Percentiles rank a stretch among this genome's conserved stretches.
These are phyloP conservation scores for Rhazya stricta DNA, from an alignment of 257 asterid species.

Conservation along the genomic window DNA sequence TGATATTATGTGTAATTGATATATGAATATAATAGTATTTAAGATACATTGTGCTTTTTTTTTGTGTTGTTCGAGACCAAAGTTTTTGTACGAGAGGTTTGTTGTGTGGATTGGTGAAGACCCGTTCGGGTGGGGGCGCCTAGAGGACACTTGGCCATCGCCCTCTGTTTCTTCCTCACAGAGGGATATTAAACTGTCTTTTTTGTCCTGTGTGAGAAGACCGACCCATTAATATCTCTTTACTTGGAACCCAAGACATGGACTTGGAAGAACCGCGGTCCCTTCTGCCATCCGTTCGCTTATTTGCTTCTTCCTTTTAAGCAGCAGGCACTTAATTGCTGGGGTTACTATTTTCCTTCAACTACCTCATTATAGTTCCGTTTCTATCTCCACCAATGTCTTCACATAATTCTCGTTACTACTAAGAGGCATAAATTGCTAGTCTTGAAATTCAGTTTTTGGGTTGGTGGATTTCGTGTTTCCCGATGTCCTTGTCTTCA, in stretches of 20 bases:
- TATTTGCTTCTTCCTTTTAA: slow-evolving; percentile 19
- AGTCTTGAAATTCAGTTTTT: not conserved
- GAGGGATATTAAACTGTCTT: not conserved
- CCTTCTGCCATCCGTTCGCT: not conserved
- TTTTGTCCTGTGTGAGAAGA: not conserved
- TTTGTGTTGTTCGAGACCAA: no score
- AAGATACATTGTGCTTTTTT: no score
- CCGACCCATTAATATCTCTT: slow-evolving; percentile 14
- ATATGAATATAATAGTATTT: no score
- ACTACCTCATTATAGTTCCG: not conserved
- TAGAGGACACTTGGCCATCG: not conserved
- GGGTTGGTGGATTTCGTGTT: not conserved
- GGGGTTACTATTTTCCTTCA: slow-evolving; percentile 6
- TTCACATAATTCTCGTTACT: not conserved
- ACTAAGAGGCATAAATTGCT: not conserved
- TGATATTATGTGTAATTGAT: no score
- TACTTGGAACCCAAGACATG: not conserved
- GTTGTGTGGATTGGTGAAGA: not conserved
- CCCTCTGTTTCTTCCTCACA: not conserved
- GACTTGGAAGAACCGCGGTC: not conserved
- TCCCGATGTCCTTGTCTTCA: not conserved
- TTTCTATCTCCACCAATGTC: not conserved
- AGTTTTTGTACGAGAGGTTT: no score
- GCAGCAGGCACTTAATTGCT: slow-evolving; percentile 32
- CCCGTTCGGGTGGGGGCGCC: not conserved